Evolutionary conservation across 371 early-diverging fungal species (phyloP), one percentile per base, ranked within the genome.

Genomic region (Actinomortierella wolfii): DNA sequence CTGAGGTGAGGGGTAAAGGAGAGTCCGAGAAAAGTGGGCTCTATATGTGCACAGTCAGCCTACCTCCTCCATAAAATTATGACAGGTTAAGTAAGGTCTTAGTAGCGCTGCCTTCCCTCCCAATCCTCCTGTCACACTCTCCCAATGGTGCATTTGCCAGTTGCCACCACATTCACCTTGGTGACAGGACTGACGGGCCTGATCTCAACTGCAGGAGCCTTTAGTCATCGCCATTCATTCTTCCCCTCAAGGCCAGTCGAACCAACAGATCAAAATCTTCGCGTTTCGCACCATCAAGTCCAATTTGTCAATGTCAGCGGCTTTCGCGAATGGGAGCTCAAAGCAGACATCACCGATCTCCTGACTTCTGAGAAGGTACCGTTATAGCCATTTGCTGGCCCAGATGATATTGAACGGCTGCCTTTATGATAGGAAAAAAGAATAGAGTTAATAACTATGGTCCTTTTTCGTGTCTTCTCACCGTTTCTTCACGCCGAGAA

Each of bases 251-350:
- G 59, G 2, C 63, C 67, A 4, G 63, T 62, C 14, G 74, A 73
- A 39, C 74, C 74, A 13, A 56, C 67, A 0, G 74, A 73, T 56
- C 67, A 73, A 7, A 73, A 73, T 26, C 41, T 73, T 34, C 57
- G 59, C 49, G 67, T 67, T 15, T 15, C 60, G 29, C 59, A 18
- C 41, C 67, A 73, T 63, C 56, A 56, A 48, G 67, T 73, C 39
- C 50, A 73, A 53, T 54, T 73, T 54, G 40, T 73, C 45, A 67
- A 57, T 1, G 56, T 73, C 29, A 25, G 44, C 13, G 74, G 74
- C 4, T 73, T 62, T 46, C 41, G 63, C 3, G 74, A 73, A 52
- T 73, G 74, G 74, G 74, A 73, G 25, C 67, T 73, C 61, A 66
- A 59, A 21, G 74, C 63, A 20, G 56, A 67, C 0, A 40, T 67